phyloP scores from a whole-genome alignment of 208 protist species.

The Angomonas desouzai region DNA sequence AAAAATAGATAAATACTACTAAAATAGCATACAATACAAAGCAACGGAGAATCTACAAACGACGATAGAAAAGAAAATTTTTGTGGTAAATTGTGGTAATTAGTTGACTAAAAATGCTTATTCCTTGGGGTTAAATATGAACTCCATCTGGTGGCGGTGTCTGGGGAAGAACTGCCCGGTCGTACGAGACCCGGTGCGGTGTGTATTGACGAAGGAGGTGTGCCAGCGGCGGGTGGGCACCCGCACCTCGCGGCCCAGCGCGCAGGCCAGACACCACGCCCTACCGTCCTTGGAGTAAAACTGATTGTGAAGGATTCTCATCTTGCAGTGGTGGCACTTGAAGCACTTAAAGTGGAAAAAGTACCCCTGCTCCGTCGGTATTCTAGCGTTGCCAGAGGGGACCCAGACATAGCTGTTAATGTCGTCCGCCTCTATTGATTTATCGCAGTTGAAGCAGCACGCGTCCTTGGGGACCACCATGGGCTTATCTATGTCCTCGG shows the following conservation, averaged over 20 bases:
- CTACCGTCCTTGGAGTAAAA: slow-evolving; percentile 86
- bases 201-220: slow-evolving; percentile 86
- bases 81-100: not conserved
- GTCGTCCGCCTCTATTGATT: slow-evolving; percentile 55
- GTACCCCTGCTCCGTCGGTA: slow-evolving; percentile 82
- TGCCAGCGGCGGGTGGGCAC: slow-evolving; percentile 86
- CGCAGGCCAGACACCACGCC: slow-evolving; percentile 82
- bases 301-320: slow-evolving; percentile 85
- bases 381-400: slow-evolving; percentile 76
- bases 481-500: slow-evolving; percentile 81
- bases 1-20: slow-evolving; percentile 1
- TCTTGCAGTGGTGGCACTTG: slow-evolving; percentile 87
- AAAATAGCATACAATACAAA: slow-evolving; percentile 1
- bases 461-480: slow-evolving; percentile 71
- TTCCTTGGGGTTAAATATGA: slow-evolving; percentile 78
- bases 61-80: not conserved
- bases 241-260: slow-evolving; percentile 76
- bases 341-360: slow-evolving; percentile 90
- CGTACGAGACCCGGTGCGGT: slow-evolving; percentile 81
- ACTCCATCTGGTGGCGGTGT: slow-evolving; percentile 84
- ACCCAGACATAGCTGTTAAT: slow-evolving; percentile 89
- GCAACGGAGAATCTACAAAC: not conserved
- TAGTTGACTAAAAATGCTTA: slow-evolving; percentile 25
- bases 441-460: slow-evolving; percentile 83
- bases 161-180: slow-evolving; percentile 84